phyloP scores from a whole-genome alignment of 2,329 filamentous ascomycete genomes.

The Phaeosphaeriaceae sp. region DNA sequence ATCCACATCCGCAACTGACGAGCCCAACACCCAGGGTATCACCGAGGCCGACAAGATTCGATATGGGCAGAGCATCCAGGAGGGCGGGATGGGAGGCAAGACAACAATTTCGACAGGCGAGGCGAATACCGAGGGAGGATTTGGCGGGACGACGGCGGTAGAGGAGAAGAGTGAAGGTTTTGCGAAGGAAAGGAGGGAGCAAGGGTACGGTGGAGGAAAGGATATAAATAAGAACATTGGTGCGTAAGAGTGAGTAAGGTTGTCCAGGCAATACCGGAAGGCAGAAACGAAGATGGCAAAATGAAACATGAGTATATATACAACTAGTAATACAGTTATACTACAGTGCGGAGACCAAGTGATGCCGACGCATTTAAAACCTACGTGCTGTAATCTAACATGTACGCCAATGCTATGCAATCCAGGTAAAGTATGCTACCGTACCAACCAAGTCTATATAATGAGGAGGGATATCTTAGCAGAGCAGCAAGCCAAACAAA shows the following conservation, averaged over 20 bases:
- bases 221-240: constrained; percentile 59
- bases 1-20: constrained; percentile 41
- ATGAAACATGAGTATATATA: too few relatives aligned
- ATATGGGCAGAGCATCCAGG: constrained; percentile 63
- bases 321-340: too few relatives aligned
- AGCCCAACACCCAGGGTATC: constrained; percentile 50
- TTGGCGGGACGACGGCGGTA: constrained; percentile 51
- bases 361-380: too few relatives aligned
- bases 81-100: constrained; percentile 62
- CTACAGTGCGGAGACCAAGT: too few relatives aligned
- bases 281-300: too few relatives aligned
- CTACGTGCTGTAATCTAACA: not conserved
- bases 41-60: constrained; percentile 57
- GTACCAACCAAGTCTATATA: not conserved
- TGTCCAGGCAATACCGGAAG: too few relatives aligned
- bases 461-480: constrained; percentile 29
- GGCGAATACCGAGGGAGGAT: constrained; percentile 48
- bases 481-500: constrained; percentile 6
- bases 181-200: constrained; percentile 54
- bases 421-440: not conserved
- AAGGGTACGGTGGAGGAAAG: constrained; percentile 59
- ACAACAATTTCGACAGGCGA: constrained; percentile 51
- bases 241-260: constrained; percentile 47
- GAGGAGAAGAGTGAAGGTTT: constrained; percentile 45
- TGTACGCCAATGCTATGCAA: constrained; percentile 34